Evolutionary conservation across 371 early-diverging fungal species (phyloP), one percentile per base, ranked within the genome.

Genomic region (Apophysomyces trapeziformis): DNA sequence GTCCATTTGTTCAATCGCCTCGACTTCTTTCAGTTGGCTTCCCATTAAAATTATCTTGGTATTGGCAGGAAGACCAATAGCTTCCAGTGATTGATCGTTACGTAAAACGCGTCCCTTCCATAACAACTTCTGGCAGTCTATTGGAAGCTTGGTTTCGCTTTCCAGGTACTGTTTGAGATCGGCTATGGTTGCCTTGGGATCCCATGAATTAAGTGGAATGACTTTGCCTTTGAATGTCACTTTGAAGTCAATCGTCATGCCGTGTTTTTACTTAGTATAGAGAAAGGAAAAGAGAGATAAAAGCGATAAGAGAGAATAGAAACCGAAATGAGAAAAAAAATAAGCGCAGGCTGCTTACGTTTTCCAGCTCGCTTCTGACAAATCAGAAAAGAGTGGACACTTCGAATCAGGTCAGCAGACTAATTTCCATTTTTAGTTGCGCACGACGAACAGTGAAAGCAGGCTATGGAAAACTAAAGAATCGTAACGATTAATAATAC

Each of bases 31-130:
- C 1, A 82, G 69, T 36, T 80, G 68, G 7, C 83, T 84, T 12
- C 89, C 90, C 57, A 87, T 77, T 5, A 90, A 69, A 66, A 87
- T 77, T 13, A 88, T 47, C 64, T 86, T 87, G 8, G 74, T 67
- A 13, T 71, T 72, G 16, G 65, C 58, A 1, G 45, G 57, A 21
- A 83, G 57, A 5, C 64, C 44, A 1, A 70, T 63, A 0, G 63
- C 71, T 7, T 9, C 57, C 13, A 80, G 35, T 9, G 16, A 44
- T 4, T 60, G 57, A 41, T 76, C 72, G 16, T 76, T 64, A 26
- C 65, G 67, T 3, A 87, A 66, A 2, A 78, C 68, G 16, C 76
- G 79, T 14, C 89, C 87, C 61, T 84, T 86, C 67, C 75, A 78
- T 44, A 85, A 50, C 7, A 88, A 69, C 60, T 86, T 87, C 65